Evolutionary conservation across 192 early-diverging fungal genomes (phyloP), one percentile per base, ranked within the genome.

Genomic region (Coemansia sp.): DNA sequence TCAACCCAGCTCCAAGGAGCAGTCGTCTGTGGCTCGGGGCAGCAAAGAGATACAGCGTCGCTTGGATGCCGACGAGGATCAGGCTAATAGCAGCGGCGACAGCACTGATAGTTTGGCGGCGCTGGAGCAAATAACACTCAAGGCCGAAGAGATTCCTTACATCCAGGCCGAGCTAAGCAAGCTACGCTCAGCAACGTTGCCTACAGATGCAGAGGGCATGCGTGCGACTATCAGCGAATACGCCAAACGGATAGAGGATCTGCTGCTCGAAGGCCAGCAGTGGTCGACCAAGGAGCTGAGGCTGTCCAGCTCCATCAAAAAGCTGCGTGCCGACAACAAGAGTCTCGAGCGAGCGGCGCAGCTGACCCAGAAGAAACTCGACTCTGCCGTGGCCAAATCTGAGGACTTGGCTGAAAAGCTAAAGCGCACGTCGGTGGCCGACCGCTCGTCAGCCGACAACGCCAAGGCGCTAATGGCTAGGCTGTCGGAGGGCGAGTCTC

Each of bases 221-320:
- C 68, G 73, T 10, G 39, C 56, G 47, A 64, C 78, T 32, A 76
- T 85, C 20, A 75, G 74, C 22, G 65, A 82, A 63, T 66, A 79
- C 69, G 49, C 77, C 38, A 62, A 77, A 71, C 37, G 68, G 3
- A 73, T 85, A 24, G 70, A 63, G 55, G 73, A 64, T 41, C 62
- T 75, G 64, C 49, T 86, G 4, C 37, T 59, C 30, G 69, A 83
- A 86, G 92, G 93, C 15, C 92, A 94, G 65, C 77, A 87, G 49
- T 84, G 92, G 59, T 93, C 92, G 7, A 89, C 92, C 61, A 87
- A 86, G 43, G 92, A 94, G 67, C 80, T 94, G 43, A 87, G 86
- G 27, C 82, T 88, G 15, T 73, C 88, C 8, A 91, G 84, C 56
- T 84, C 85, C 0, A 88, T 92, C 72, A 95, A 95, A 67, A 86